phyloP scores from a whole-genome alignment of 2,329 filamentous ascomycete genomes.

The Pseudopyrenochaeta lycopersici region DNA sequence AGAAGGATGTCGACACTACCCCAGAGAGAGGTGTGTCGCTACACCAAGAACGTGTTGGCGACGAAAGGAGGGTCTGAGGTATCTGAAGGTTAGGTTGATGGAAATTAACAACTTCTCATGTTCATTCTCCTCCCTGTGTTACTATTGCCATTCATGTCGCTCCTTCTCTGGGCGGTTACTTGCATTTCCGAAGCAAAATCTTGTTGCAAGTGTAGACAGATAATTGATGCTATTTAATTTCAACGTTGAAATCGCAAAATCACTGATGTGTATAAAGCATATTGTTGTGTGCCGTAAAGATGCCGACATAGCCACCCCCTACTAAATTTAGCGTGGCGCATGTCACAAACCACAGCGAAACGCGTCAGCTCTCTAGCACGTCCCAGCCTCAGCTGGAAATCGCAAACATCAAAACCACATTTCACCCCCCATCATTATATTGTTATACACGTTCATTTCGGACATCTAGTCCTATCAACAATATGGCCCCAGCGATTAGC shows the following conservation, averaged over 20 bases:
- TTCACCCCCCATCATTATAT: neutral
- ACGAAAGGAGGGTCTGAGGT: conserved; percentile 15
- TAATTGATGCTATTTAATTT: neutral
- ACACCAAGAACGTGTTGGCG: conserved; percentile 30
- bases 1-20: conserved; percentile 28
- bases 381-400: conserved; percentile 5
- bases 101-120: too few species aligned
- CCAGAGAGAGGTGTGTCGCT: conserved; percentile 29
- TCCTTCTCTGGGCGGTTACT: neutral
- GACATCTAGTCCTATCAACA: neutral
- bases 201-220: neutral
- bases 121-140: too few species aligned
- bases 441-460: neutral
- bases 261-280: too few species aligned
- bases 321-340: conserved; percentile 35
- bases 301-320: conserved; percentile 15
- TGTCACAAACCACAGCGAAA: conserved; percentile 19
- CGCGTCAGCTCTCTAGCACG: conserved; percentile 23
- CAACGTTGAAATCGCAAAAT: too few species aligned
- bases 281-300: too few species aligned
- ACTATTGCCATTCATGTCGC: too few species aligned
- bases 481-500: conserved; percentile 36
- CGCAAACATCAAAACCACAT: neutral
- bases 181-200: neutral
- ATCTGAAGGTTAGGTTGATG: neutral